A percentile compares a stretch with the other conserved stretches of the same genome.
Conservation (phyloP, 2,329 filamentous ascomycete species). For the Calcarisporium arbuscula region DNA sequence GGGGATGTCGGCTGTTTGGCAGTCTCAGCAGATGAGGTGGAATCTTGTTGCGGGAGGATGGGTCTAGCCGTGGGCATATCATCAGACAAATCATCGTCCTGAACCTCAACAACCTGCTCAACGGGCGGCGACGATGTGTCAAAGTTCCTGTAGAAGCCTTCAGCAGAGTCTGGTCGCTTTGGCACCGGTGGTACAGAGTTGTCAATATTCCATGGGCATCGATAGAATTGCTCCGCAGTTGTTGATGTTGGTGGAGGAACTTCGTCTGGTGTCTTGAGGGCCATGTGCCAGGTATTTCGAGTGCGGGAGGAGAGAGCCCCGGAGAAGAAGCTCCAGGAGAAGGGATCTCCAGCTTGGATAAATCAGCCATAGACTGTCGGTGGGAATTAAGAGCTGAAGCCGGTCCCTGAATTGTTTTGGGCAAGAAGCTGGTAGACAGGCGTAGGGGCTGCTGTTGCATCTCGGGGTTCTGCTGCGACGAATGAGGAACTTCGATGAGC, state of each 20-base stretch:
- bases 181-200: conserved; percentile 29
- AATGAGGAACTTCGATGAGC: conserved; percentile 38
- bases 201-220: conserved; percentile 64
- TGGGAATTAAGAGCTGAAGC: conserved; percentile 22
- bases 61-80: conserved; percentile 64
- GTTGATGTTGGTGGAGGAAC: conserved; percentile 70
- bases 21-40: conserved; percentile 24
- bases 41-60: conserved; percentile 22
- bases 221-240: conserved; percentile 89
- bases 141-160: conserved; percentile 31
- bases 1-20: conserved; percentile 32
- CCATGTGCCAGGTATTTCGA: conserved; percentile 72
- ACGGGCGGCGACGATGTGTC: conserved; percentile 40
- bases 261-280: conserved; percentile 41
- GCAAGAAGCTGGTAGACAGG: conserved; percentile 37
- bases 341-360: conserved; percentile 80
- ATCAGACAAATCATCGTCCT: conserved; percentile 41
- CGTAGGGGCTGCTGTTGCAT: conserved; percentile 47
- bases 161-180: conserved; percentile 28
- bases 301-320: conserved; percentile 68
- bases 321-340: conserved; percentile 92
- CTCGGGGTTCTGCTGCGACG: conserved; percentile 22
- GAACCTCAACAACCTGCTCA: conserved; percentile 62
- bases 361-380: conserved; percentile 58
- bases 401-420: conserved; percentile 14